These are phyloP conservation scores for Olyra latifolia DNA, from an alignment of 176 grass and related monocot species.

Conservation along the genomic window DNA sequence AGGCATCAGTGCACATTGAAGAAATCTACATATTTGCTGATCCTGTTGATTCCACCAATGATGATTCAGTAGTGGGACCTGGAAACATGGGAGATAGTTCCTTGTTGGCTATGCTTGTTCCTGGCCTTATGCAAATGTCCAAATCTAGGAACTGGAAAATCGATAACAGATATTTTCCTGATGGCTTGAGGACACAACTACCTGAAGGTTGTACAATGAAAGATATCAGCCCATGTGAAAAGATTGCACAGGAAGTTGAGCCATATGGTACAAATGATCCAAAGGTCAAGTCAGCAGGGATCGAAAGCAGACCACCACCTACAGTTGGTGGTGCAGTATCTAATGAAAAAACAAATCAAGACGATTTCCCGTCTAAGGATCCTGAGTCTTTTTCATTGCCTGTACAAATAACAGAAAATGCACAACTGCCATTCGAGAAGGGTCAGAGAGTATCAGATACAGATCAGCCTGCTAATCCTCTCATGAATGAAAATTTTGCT, in stretches of 20 bases:
- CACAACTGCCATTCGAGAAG: neutral
- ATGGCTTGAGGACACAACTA: constrained; percentile 24
- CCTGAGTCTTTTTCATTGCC: constrained; percentile 22
- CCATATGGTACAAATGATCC: constrained; percentile 14
- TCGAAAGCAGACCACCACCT: constrained; percentile 31
- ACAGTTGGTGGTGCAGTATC: constrained; percentile 7
- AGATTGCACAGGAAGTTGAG: constrained; percentile 7
- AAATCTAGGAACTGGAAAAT: constrained; percentile 60
- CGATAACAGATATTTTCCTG: constrained; percentile 54
- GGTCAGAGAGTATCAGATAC: constrained; percentile 28
- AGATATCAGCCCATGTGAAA: constrained; percentile 19
- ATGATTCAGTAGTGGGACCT: constrained; percentile 33
- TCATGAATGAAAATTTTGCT: constrained; percentile 23
- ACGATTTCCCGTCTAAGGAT: constrained; percentile 32
- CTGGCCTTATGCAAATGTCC: constrained; percentile 70
- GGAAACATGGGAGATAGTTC: constrained; percentile 65
- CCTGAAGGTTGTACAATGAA: constrained; percentile 5
- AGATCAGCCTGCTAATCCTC: constrained; percentile 20
- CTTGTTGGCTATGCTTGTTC: constrained; percentile 82
- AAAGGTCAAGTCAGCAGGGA: constrained; percentile 17
- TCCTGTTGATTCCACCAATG: constrained; percentile 52
- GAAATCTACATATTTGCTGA: constrained; percentile 89
- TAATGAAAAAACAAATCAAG: constrained; percentile 30
- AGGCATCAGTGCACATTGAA: constrained; percentile 76
- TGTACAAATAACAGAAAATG: constrained; percentile 36